Evolutionary conservation across 2,329 filamentous ascomycete genomes (phyloP).

Genomic region (Pseudogymnoascus sp.): DNA sequence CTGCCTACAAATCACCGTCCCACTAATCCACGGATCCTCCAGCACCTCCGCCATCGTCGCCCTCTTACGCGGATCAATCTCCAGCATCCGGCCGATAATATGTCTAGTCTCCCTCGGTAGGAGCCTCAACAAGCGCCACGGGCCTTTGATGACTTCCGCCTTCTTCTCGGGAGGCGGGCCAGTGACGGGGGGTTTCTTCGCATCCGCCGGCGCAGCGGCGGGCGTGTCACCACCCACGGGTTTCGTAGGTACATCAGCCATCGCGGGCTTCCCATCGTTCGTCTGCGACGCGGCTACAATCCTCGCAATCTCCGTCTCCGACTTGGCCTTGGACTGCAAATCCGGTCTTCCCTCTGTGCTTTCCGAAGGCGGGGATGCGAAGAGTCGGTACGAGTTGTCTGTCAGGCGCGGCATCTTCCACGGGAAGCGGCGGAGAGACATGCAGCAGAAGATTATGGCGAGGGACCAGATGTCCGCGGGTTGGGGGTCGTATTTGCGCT

Average conservation of each 20-base stretch:
- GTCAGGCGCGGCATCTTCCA: constrained; percentile 92
- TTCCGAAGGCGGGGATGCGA: constrained; percentile 75
- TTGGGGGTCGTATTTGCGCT: constrained; percentile 85
- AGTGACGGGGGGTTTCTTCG: neutral
- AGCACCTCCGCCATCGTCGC: constrained; percentile 82
- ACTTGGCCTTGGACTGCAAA: constrained; percentile 20
- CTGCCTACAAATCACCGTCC: constrained; percentile 76
- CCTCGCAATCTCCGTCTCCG: constrained; percentile 4
- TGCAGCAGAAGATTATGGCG: constrained; percentile 98
- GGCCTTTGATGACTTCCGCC: constrained; percentile 74
- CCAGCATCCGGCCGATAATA: constrained; percentile 87
- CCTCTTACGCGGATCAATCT: constrained; percentile 73
- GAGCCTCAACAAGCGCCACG: constrained; percentile 80
- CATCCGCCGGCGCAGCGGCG: neutral
- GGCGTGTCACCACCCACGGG: neutral
- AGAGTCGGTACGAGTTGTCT: constrained; percentile 92
- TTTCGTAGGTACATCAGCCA: neutral
- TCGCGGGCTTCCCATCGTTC: neutral
- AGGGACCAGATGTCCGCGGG: constrained; percentile 96
- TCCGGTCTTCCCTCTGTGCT: constrained; percentile 37
- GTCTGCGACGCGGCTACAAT: neutral
- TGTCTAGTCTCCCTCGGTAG: constrained; percentile 83
- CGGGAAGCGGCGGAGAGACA: constrained; percentile 88
- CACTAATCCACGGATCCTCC: constrained; percentile 81
- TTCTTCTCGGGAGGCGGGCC: constrained; percentile 44